These are phyloP conservation scores for Apiospora phragmitis DNA, from an alignment of 2,329 filamentous ascomycete genomes.

Conservation along the genomic window DNA sequence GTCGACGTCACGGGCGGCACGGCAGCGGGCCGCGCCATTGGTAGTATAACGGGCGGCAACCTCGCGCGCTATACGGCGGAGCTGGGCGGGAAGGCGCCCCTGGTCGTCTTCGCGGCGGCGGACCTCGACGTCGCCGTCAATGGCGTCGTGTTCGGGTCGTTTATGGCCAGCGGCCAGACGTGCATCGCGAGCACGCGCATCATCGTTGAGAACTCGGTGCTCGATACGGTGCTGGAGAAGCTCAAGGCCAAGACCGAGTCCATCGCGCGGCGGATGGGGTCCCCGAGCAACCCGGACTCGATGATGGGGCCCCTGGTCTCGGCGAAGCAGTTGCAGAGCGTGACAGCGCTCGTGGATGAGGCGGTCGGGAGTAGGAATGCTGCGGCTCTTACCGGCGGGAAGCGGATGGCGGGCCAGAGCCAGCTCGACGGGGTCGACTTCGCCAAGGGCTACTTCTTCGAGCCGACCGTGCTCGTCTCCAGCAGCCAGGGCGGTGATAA, in stretches of 20 bases:
- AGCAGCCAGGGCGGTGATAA: slow-evolving; percentile 47
- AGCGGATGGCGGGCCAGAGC: slow-evolving; percentile 48
- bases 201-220: slow-evolving; percentile 69
- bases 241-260: slow-evolving; percentile 65
- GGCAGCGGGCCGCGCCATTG: slow-evolving; percentile 66
- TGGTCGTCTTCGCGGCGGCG: slow-evolving; percentile 66
- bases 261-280: slow-evolving; percentile 55
- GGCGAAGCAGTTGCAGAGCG: slow-evolving; percentile 61
- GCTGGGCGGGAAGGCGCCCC: slow-evolving; percentile 70
- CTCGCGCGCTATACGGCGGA: slow-evolving; percentile 71
- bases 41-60: slow-evolving; percentile 65
- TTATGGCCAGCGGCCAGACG: slow-evolving; percentile 56
- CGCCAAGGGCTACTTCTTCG: slow-evolving; percentile 69
- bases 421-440: slow-evolving; percentile 52
- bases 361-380: slow-evolving; percentile 56
- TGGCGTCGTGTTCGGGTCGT: slow-evolving; percentile 63
- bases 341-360: slow-evolving; percentile 64
- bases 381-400: slow-evolving; percentile 43
- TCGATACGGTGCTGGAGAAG: slow-evolving; percentile 62
- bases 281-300: slow-evolving; percentile 54
- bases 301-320: slow-evolving; percentile 68
- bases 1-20: slow-evolving; percentile 78
- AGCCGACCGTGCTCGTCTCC: slow-evolving; percentile 70
- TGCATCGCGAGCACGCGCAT: slow-evolving; percentile 73
- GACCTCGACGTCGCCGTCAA: slow-evolving; percentile 67